Base-by-base conservation (phyloP, 2,329 filamentous ascomycete species). In the Ascochyta rabiei region DNA sequence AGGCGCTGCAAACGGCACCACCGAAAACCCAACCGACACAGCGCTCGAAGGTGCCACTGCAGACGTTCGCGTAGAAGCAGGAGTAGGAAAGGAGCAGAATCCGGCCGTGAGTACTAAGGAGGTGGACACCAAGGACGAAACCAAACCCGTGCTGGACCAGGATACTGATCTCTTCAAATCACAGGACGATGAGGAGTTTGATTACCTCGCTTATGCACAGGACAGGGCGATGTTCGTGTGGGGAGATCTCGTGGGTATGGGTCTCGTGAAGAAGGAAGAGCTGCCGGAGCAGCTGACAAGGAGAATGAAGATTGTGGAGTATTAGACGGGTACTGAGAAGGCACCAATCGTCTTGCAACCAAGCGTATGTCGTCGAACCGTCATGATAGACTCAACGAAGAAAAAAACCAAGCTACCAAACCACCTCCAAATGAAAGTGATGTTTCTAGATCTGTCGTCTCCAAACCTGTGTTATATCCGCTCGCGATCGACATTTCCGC, bases 171-270 rank as follows among this genome's bases (percentile, higher is more conserved):
- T 66, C 53, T 82, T 81, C 41, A 79, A 79, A 13, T 79, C 79
- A 4, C 81, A 83, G 43, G 82, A 82, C 18, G 84, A 82, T 24
- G 85, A 84, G 30, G 90, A 91, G 68, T 99, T 98, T 70, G 93
- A 99, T 75, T 99, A 98, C 73, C 81, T 99, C 21, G 86, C 84
- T 10, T 99, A 98, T 76, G 87, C 95, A 7, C 91, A 96, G 76
- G 90, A 97, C 62, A 83, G 95, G 13, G 93, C 91, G 0, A 81
- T 95, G 78, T 95, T 97, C 76, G 95, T 99, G 77, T 96, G 93
- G 90, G 93, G 92, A 1, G 95, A 99, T 77, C 87, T 91, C 47
- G 79, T 98, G 51, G 79, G 82, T 50, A 76, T 96, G 75, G 92
- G 92, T 0, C 76, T 99, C 34, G 81, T 95, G 34, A 86, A 83